Evolutionary conservation across 805 yeast species (phyloP).

Genomic region (Maudiozyma turicensis): DNA sequence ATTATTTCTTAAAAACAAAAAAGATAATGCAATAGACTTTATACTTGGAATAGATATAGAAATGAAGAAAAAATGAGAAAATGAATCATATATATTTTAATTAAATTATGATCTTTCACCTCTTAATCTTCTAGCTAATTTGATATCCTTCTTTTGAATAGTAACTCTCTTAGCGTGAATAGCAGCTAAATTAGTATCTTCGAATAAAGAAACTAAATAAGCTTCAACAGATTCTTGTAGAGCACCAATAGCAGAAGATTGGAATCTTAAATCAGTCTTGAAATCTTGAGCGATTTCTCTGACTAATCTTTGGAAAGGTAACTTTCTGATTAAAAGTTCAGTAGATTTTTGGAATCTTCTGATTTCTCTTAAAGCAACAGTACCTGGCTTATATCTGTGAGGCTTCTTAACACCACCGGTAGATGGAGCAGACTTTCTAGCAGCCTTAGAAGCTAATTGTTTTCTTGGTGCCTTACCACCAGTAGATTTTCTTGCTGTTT

Average conservation of each 20-base stretch:
- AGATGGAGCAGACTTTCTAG: conserved; percentile 85
- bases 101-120: conserved; percentile 72
- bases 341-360: conserved; percentile 96
- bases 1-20: neutral
- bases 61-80: neutral
- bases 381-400: conserved; percentile 95
- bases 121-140: conserved; percentile 93
- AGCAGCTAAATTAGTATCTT: conserved; percentile 97
- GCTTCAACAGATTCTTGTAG: conserved; percentile 98
- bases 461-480: conserved; percentile 96
- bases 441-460: conserved; percentile 84
- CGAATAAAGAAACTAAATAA: conserved; percentile 87
- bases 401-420: conserved; percentile 90
- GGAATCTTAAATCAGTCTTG: conserved; percentile 90
- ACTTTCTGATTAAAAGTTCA: conserved; percentile 85
- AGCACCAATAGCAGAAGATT: conserved; percentile 93
- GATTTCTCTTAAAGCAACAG: conserved; percentile 91
- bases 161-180: conserved; percentile 98
- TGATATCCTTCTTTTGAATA: conserved; percentile 95
- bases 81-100: neutral
- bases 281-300: conserved; percentile 93
- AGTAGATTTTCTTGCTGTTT: conserved; percentile 88
- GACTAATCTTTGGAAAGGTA: conserved; percentile 94
- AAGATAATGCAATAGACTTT: neutral
- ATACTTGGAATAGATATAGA: neutral